A percentile compares a stretch with the other conserved stretches of the same genome.
Evolutionary conservation across 441 rosid genomes (phyloP).

Genomic region (Populus hybrid): DNA sequence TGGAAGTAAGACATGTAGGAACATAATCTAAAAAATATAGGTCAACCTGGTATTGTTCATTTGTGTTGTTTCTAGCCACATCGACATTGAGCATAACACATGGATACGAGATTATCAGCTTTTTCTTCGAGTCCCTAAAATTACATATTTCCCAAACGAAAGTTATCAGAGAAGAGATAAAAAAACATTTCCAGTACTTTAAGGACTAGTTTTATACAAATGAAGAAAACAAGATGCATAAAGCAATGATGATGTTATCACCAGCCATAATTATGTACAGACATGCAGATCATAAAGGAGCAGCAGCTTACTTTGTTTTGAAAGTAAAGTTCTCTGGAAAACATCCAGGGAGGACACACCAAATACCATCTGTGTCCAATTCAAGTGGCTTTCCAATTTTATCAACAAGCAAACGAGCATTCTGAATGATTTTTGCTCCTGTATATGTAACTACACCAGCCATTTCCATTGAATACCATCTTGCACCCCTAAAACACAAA

Average conservation of each 20-base stretch:
- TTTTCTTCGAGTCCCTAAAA: slow-evolving; percentile 80
- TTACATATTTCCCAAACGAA: slow-evolving; percentile 24
- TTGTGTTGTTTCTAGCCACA: slow-evolving; percentile 93
- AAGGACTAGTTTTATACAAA: background rate
- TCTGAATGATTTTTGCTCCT: slow-evolving; percentile 99
- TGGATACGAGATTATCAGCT: slow-evolving; percentile 92
- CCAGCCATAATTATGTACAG: background rate
- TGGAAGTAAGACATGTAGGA: slow-evolving; percentile 8
- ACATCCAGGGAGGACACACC: slow-evolving; percentile 97
- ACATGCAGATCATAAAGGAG: slow-evolving; percentile 12
- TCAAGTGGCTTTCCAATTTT: slow-evolving; percentile 99
- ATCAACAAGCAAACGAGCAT: slow-evolving; percentile 91
- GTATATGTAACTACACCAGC: slow-evolving; percentile 99
- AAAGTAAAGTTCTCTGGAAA: slow-evolving; percentile 97
- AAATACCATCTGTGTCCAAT: slow-evolving; percentile 98
- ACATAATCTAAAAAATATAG: slow-evolving; percentile 1
- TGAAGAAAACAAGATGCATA: background rate
- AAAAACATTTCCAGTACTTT: too few relatives aligned
- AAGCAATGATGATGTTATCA: background rate
- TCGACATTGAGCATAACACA: slow-evolving; percentile 99
- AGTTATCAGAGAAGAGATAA: slow-evolving; percentile 15
- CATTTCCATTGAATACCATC: slow-evolving; percentile 99
- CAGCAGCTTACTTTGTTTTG: slow-evolving; percentile 73
- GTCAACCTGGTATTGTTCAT: slow-evolving; percentile 94
- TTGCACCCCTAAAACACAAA: slow-evolving; percentile 79